Evolutionary conservation across 352 stramenopile genomes (phyloP).

Genomic region (Pythium phragmitis): DNA sequence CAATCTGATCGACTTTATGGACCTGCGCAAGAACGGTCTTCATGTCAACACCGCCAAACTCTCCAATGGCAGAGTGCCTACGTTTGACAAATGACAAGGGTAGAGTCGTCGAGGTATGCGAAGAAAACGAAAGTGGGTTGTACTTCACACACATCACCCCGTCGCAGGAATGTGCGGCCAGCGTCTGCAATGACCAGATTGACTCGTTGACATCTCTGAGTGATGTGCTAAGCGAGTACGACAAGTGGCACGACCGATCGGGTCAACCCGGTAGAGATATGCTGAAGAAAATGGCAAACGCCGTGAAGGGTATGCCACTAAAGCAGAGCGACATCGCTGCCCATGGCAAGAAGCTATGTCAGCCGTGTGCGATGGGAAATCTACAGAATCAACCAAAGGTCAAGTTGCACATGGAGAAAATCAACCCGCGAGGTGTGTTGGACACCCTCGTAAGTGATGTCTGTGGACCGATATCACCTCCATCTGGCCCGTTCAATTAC

Average conservation of each 20-base stretch:
- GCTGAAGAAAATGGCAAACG: constrained; percentile 13
- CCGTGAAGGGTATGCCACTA: constrained; percentile 7
- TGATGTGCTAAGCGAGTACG: no score
- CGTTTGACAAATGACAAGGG: neutral
- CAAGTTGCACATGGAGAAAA: neutral
- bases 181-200: no score
- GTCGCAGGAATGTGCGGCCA: neutral
- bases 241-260: constrained; percentile 8
- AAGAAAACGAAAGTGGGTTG: constrained; percentile 4
- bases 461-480: no score
- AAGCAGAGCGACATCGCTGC: constrained; percentile 1
- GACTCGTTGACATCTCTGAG: no score
- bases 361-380: constrained; percentile 19
- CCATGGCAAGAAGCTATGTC: constrained; percentile 1
- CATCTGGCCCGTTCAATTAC: no score
- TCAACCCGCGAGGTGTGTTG: constrained; percentile 10
- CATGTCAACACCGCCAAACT: constrained; percentile 12
- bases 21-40: constrained; percentile 8
- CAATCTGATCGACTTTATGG: constrained; percentile 12
- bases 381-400: constrained; percentile 15
- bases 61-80: constrained; percentile 2
- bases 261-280: constrained; percentile 17
- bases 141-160: constrained; percentile 15
- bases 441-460: constrained; percentile 19
- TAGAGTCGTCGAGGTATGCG: neutral